Base-by-base conservation (phyloP, 176 grass and related monocot genomes). In the Echinochloa phyllopogon region DNA sequence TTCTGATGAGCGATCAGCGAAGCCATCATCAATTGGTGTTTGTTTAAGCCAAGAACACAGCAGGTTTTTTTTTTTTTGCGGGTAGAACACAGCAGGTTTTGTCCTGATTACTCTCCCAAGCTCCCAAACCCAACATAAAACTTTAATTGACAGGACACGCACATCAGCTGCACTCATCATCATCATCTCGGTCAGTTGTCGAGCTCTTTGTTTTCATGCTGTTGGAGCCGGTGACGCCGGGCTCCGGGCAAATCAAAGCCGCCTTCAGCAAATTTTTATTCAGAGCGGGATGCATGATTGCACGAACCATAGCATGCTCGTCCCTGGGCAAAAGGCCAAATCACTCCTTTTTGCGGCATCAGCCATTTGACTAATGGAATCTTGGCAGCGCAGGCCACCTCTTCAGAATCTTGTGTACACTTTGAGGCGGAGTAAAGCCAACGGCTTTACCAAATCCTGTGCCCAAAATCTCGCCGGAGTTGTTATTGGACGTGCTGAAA, bases 71-170 rank as follows among this genome's bases (percentile, higher is more conserved):
- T n/a, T n/a, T n/a, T n/a, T n/a, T n/a, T n/a, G n/a, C n/a, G n/a
- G n/a, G n/a, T n/a, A 33, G 1, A 33, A 33, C 29, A 33, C 29
- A 33, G 29, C 29, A 33, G 29, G 29, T 23, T 18, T 18, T 53
- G 4, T 20, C 51, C 17, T 20, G 5, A 18, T 53, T 5, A 53
- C 5, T 20, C 51, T 49, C 47, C 47, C 51, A 53, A 33, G 29
- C 2, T 33, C 29, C 29, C 29, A 33, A 33, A 57, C 7, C 25
- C 55, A 66, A 84, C 67, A 57, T 57, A 37, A 33, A 33, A 33
- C 29, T n/a, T n/a, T 2, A 33, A 33, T 33, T 33, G 81, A 88
- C 74, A 39, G 40, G 37, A 73, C 87, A 83, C 1, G 47, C 4
- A 12, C 45, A 61, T 78, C 83, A 70, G 74, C 0, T 4, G 47